Evolutionary conservation across 495 filamentous ascomycete genomes (phyloP).

Genomic region (Lasiosphaeria ovina): DNA sequence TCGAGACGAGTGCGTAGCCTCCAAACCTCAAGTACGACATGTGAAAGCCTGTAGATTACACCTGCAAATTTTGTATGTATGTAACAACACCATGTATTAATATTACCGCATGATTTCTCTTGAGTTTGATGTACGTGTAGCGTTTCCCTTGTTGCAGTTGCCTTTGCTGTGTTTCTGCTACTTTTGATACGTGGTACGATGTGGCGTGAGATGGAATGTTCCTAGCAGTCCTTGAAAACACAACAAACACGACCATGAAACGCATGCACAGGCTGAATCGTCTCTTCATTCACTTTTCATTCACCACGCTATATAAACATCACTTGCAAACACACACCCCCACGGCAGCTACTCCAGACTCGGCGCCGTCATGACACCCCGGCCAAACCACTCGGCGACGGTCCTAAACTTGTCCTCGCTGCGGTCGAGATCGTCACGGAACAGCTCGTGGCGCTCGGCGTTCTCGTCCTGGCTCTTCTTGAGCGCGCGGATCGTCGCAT

Average conservation of each 20-base stretch:
- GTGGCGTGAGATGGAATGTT: neutral
- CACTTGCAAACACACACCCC: no score
- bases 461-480: slow-evolving; percentile 83
- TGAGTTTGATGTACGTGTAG: no score
- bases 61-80: no score
- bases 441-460: slow-evolving; percentile 86
- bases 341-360: slow-evolving; percentile 29
- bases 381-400: slow-evolving; percentile 89
- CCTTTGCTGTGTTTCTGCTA: no score
- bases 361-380: slow-evolving; percentile 74
- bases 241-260: neutral
- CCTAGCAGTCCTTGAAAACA: neutral
- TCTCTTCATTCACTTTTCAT: neutral
- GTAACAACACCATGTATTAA: no score
- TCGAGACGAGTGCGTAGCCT: no score
- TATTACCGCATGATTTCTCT: no score
- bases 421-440: slow-evolving; percentile 73
- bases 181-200: no score
- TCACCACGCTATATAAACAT: no score
- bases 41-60: no score
- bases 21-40: no score
- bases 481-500: slow-evolving; percentile 83
- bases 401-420: slow-evolving; percentile 83
- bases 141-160: no score
- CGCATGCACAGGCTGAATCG: neutral